Percentiles rank a stretch among this genome's conserved stretches.
These are phyloP conservation scores for Tetraselmis striata DNA, from an alignment of 139 green algal species.

Conservation along the genomic window DNA sequence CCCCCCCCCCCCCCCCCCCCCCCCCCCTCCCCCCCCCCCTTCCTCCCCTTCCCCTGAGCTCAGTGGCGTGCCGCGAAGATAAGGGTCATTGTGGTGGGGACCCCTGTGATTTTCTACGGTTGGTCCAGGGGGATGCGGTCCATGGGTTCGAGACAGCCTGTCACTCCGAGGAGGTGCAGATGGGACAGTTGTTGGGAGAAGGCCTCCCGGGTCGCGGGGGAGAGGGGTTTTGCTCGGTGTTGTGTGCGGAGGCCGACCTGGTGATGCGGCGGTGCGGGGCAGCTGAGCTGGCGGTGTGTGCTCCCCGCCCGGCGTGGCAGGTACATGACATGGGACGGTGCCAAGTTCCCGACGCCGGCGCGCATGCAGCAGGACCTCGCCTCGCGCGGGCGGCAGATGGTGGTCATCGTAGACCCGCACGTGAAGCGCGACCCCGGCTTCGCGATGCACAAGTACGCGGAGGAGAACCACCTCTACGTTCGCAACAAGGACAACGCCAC, in stretches of 20 bases:
- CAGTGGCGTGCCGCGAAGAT: too few relatives aligned
- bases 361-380: conserved; percentile 73
- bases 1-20: too few relatives aligned
- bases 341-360: conserved; percentile 73
- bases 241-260: too few relatives aligned
- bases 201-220: too few relatives aligned
- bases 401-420: conserved; percentile 98
- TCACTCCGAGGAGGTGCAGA: too few relatives aligned
- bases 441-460: conserved; percentile 76
- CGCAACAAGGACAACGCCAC: conserved; percentile 70
- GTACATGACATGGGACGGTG: conserved; percentile 96
- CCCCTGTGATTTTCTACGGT: too few relatives aligned
- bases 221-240: too few relatives aligned
- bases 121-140: too few relatives aligned
- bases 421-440: conserved; percentile 88
- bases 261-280: too few relatives aligned
- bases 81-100: too few relatives aligned
- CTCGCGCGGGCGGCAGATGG: conserved; percentile 74
- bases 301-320: conserved; percentile 22
- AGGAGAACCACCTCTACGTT: conserved; percentile 74
- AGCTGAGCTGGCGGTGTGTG: background rate
- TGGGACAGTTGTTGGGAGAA: too few relatives aligned
- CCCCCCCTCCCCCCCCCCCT: background rate
- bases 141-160: too few relatives aligned
- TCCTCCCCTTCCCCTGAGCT: background rate